These are phyloP conservation scores for Beauveria scarabaeidicola DNA, from an alignment of 2,329 filamentous ascomycete genomes.

Conservation along the genomic window DNA sequence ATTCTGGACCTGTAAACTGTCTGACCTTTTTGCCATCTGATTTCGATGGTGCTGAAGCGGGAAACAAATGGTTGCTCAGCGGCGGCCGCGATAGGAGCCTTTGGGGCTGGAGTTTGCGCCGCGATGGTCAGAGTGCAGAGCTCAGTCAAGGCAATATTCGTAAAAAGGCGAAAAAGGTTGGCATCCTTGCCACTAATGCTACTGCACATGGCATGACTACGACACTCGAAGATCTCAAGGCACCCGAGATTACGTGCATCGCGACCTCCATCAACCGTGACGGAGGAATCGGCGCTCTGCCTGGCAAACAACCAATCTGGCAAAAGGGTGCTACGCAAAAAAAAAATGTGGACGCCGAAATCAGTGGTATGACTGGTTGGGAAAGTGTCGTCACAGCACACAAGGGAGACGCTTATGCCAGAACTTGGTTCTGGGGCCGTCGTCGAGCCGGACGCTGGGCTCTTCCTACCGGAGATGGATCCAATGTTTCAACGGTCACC, in stretches of 20 bases:
- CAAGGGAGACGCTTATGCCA: slow-evolving; percentile 70
- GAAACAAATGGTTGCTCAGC: slow-evolving; percentile 90
- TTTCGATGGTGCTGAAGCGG: slow-evolving; percentile 79
- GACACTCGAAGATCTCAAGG: slow-evolving; percentile 69
- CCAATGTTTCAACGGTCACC: slow-evolving; percentile 77
- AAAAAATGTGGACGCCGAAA: slow-evolving; percentile 57
- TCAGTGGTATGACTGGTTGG: slow-evolving; percentile 80
- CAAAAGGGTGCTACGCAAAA: slow-evolving; percentile 62
- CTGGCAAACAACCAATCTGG: slow-evolving; percentile 74
- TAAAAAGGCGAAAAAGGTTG: slow-evolving; percentile 81
- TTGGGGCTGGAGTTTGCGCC: slow-evolving; percentile 92
- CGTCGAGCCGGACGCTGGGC: slow-evolving; percentile 91
- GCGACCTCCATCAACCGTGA: slow-evolving; percentile 90
- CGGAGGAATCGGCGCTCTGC: slow-evolving; percentile 80
- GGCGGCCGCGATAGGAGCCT: slow-evolving; percentile 83
- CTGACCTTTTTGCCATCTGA: slow-evolving; percentile 80
- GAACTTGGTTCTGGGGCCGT: slow-evolving; percentile 97
- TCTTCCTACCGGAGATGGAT: slow-evolving; percentile 74
- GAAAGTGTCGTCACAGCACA: slow-evolving; percentile 95
- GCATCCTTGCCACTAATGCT: slow-evolving; percentile 53
- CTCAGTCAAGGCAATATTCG: slow-evolving; percentile 84
- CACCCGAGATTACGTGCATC: slow-evolving; percentile 84
- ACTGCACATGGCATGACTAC: slow-evolving; percentile 52
- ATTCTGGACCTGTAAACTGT: slow-evolving; percentile 75
- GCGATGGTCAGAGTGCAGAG: slow-evolving; percentile 89